Conservation (phyloP, 371 early-diverging fungal species). For the Haplosporangium sp. region DNA sequence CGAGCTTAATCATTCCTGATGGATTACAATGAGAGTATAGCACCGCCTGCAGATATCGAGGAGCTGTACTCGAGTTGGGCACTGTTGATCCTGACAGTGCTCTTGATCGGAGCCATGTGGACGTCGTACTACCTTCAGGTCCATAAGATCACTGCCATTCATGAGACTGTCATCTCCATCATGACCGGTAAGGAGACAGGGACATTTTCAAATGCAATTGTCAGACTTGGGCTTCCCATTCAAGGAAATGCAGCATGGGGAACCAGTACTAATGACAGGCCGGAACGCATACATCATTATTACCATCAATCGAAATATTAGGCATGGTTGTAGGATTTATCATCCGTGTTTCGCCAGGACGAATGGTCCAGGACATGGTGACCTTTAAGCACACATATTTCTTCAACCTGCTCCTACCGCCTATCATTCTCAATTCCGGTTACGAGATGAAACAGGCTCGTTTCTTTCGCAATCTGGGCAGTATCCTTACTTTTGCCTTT, state of each 20-base stretch:
- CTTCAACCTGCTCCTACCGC: constrained; percentile 95
- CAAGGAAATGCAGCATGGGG: too few relatives aligned
- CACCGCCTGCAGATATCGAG: constrained; percentile 66
- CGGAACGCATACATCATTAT: too few relatives aligned
- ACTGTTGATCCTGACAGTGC: constrained; percentile 82
- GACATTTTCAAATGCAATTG: neutral
- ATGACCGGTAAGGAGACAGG: constrained; percentile 71
- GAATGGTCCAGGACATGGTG: constrained; percentile 83
- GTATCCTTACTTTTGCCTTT: constrained; percentile 92
- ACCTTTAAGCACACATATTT: constrained; percentile 93
- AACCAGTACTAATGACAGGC: too few relatives aligned
- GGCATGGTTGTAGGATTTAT: constrained; percentile 90
- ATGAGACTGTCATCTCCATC: constrained; percentile 94
- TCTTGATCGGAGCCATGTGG: constrained; percentile 87
- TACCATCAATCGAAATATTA: constrained; percentile 25
- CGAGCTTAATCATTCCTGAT: neutral
- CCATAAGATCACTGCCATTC: constrained; percentile 84
- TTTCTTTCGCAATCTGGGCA: constrained; percentile 89
- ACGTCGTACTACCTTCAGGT: constrained; percentile 88
- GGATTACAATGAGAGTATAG: constrained; percentile 20
- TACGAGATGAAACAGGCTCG: constrained; percentile 91
- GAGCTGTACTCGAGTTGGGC: constrained; percentile 87
- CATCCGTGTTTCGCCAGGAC: constrained; percentile 78
- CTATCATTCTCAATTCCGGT: constrained; percentile 95
- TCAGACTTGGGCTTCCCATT: too few relatives aligned